These are phyloP conservation scores for Oenanthe javanica DNA, from an alignment of 140 eudicot genomes.

Conservation along the genomic window DNA sequence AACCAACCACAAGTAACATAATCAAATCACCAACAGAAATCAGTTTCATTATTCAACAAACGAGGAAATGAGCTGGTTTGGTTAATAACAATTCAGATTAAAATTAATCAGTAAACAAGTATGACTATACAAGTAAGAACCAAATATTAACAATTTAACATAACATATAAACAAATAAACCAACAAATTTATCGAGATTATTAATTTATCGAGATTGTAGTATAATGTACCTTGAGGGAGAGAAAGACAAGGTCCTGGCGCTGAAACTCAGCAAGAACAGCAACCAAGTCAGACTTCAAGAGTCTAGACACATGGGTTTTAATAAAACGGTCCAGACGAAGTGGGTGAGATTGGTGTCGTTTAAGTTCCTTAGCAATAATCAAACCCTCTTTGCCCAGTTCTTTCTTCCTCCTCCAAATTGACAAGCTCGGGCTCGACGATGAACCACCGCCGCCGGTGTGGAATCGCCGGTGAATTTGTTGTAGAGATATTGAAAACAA, in stretches of 20 bases:
- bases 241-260: constrained; percentile 77
- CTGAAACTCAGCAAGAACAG: constrained; percentile 85
- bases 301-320: constrained; percentile 70
- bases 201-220: neutral
- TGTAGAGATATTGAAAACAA: neutral
- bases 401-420: constrained; percentile 94
- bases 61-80: neutral
- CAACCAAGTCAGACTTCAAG: constrained; percentile 77
- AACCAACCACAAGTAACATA: neutral
- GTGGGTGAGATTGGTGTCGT: constrained; percentile 65
- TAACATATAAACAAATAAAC: too few species aligned
- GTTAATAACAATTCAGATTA: too few species aligned
- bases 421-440: constrained; percentile 69
- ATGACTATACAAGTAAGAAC: too few species aligned
- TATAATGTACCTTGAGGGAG: constrained; percentile 58
- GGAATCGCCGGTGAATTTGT: neutral
- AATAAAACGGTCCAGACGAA: constrained; percentile 63
- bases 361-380: constrained; percentile 55
- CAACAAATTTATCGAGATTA: neutral
- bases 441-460: constrained; percentile 2
- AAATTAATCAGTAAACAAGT: too few species aligned
- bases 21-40: neutral
- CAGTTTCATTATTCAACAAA: too few species aligned
- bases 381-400: constrained; percentile 84
- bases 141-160: too few species aligned